Conservation (phyloP, 1,139 yeast species). For the Scheffersomyces titani region DNA sequence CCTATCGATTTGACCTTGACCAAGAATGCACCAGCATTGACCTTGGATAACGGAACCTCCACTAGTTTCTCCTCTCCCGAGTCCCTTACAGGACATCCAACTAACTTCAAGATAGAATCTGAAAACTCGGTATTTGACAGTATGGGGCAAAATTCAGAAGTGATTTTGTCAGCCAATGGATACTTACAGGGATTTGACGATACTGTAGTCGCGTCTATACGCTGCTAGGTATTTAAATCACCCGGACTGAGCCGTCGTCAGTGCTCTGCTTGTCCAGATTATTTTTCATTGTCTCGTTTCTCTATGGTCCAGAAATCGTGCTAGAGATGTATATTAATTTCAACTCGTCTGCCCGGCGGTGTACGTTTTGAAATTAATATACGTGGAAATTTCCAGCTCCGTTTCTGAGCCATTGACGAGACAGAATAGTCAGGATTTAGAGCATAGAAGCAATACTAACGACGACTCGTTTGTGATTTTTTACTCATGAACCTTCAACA, state of each 20-base stretch:
- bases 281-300: not conserved
- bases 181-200: slow-evolving; percentile 1
- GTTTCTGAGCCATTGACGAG: not conserved
- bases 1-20: slow-evolving; percentile 43
- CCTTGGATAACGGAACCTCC: slow-evolving; percentile 4
- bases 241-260: slow-evolving; percentile 8
- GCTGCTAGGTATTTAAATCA: slow-evolving; percentile 2
- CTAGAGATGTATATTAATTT: slow-evolving; percentile 26
- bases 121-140: slow-evolving; percentile 25
- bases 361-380: slow-evolving; percentile 21
- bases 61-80: slow-evolving; percentile 8
- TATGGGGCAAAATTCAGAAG: slow-evolving; percentile 56
- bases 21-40: slow-evolving; percentile 9
- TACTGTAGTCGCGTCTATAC: slow-evolving; percentile 7
- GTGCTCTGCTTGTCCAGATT: slow-evolving; percentile 39
- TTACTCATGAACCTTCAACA: not conserved
- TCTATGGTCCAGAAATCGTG: not conserved
- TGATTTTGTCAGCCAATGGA: slow-evolving; percentile 36
- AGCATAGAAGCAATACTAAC: slow-evolving; percentile 38
- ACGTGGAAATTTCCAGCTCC: slow-evolving; percentile 19
- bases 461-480: not conserved
- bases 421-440: slow-evolving; percentile 19
- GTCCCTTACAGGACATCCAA: slow-evolving; percentile 7
- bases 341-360: slow-evolving; percentile 16
- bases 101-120: slow-evolving; percentile 9